Evolutionary conservation across 495 filamentous ascomycete genomes (phyloP).

Genomic region (Aspergillus affinis): DNA sequence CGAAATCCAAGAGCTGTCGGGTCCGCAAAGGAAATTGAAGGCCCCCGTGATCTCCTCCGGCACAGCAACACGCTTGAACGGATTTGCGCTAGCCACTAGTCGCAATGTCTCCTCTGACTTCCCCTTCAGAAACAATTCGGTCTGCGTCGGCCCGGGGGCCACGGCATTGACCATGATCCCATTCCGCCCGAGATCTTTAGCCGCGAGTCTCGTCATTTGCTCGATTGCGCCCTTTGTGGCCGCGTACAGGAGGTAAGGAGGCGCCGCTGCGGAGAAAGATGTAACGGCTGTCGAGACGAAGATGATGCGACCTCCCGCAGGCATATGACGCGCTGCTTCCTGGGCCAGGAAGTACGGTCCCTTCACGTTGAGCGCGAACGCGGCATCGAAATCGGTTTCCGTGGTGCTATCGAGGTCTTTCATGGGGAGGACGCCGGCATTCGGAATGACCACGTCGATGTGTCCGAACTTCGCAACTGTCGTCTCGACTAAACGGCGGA

Average conservation of each 20-base stretch:
- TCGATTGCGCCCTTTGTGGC: slow-evolving; percentile 69
- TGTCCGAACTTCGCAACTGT: slow-evolving; percentile 46
- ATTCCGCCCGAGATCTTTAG: slow-evolving; percentile 62
- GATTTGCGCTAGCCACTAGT: slow-evolving; percentile 51
- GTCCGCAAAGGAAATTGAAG: slow-evolving; percentile 52
- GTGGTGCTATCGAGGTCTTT: slow-evolving; percentile 53
- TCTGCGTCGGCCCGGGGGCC: slow-evolving; percentile 55
- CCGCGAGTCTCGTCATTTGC: slow-evolving; percentile 62
- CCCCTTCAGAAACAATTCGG: slow-evolving; percentile 63
- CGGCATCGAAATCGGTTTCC: slow-evolving; percentile 58
- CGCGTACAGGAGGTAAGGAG: slow-evolving; percentile 61
- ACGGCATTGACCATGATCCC: slow-evolving; percentile 64
- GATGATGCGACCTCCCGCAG: slow-evolving; percentile 54
- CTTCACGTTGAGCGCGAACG: slow-evolving; percentile 62
- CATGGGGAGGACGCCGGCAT: slow-evolving; percentile 46
- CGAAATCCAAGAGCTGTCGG: slow-evolving; percentile 58
- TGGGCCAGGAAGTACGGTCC: slow-evolving; percentile 65
- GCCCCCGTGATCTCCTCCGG: slow-evolving; percentile 63
- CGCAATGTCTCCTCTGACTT: slow-evolving; percentile 48
- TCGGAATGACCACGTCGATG: slow-evolving; percentile 65
- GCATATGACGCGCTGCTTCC: slow-evolving; percentile 63
- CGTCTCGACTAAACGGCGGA: slow-evolving; percentile 43
- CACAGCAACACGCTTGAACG: slow-evolving; percentile 54
- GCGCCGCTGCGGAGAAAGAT: slow-evolving; percentile 44
- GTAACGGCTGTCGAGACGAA: slow-evolving; percentile 59